Evolutionary conservation across 2,329 filamentous ascomycete genomes (phyloP).

Genomic region (Penicillium sp.): DNA sequence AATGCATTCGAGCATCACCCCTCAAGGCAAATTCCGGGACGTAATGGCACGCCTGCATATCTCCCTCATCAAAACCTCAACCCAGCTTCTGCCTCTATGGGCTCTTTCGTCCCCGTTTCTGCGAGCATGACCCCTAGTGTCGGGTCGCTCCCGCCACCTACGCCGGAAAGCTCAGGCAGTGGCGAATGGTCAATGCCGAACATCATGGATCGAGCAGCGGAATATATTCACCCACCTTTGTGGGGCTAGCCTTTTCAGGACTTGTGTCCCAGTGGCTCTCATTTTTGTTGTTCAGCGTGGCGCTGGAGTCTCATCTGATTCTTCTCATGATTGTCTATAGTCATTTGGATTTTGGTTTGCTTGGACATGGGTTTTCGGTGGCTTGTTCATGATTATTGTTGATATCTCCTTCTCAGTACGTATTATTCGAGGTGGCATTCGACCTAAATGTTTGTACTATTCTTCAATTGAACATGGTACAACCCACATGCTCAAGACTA

Average conservation of each 20-base stretch:
- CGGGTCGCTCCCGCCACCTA: conserved; percentile 46
- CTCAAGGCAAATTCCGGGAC: conserved; percentile 17
- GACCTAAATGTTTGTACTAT: conserved; percentile 1
- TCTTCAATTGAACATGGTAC: not conserved
- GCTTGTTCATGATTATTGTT: not conserved
- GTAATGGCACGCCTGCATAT: conserved; percentile 21
- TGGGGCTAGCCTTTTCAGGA: conserved; percentile 35
- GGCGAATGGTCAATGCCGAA: conserved; percentile 49
- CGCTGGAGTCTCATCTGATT: conserved; percentile 14
- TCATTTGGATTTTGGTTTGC: not conserved
- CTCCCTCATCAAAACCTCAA: conserved; percentile 14
- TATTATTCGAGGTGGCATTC: not conserved
- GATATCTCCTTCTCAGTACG: not conserved
- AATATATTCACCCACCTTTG: conserved; percentile 51
- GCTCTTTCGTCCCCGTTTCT: conserved; percentile 17
- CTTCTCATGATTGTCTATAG: conserved; percentile 1
- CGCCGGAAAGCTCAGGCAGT: conserved; percentile 50
- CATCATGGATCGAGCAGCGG: conserved; percentile 48
- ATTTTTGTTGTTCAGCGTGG: conserved; percentile 10
- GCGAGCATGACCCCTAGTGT: conserved; percentile 36
- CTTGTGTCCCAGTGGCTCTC: not conserved
- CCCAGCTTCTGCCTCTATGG: conserved; percentile 15
- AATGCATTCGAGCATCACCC: conserved; percentile 36
- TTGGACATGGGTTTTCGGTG: not conserved
- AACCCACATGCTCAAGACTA: not conserved